Evolutionary conservation across 805 yeast genomes (phyloP), one percentile per base, ranked within the genome.

Genomic region (Candida suzukii): DNA sequence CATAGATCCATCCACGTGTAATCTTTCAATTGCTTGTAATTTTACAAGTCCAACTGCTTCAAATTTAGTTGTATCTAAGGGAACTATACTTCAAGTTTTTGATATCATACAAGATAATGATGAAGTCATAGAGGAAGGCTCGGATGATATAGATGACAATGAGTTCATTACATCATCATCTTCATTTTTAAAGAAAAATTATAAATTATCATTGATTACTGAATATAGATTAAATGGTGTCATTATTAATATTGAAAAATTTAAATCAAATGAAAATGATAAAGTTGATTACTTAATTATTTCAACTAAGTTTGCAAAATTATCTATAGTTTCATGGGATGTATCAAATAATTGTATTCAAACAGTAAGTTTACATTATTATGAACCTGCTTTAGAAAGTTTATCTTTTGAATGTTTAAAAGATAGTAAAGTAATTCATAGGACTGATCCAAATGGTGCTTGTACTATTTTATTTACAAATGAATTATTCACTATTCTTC

Each of bases 331-430:
- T 24, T 70, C 71, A 41, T 93, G 95, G 86, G 82, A 88, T 52
- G 58, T 61, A 4, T 59, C 53, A 4, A 56, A 51, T n/a, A 68
- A 76, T 47, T 52, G 73, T 1, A 67, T 91, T n/a, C 67, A 73
- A 21, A 86, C 96, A 0, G 71, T 78, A 1, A 84, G 95, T 39
- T 65, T 93, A 39, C 99, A 93, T 63, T 88, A 75, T 57, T 93
- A 90, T 59, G 97, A 91, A 51, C 74, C 77, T 35, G 76, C 76
- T 21, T 66, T 88, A 39, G 72, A 71, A 33, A 66, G 70, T 27
- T 52, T 70, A 11, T 70, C 79, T 2, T 64, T 71, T 37, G 77
- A 71, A 40, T 61, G 61, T 19, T 50, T 60, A 20, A 49, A 54
- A 13, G 53, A 51, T 51, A 46, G 64, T 40, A 57, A 61, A 6